Evolutionary conservation across 1,284 basidiomycete species (phyloP).

Genomic region (Apiotrichum montevideense): DNA sequence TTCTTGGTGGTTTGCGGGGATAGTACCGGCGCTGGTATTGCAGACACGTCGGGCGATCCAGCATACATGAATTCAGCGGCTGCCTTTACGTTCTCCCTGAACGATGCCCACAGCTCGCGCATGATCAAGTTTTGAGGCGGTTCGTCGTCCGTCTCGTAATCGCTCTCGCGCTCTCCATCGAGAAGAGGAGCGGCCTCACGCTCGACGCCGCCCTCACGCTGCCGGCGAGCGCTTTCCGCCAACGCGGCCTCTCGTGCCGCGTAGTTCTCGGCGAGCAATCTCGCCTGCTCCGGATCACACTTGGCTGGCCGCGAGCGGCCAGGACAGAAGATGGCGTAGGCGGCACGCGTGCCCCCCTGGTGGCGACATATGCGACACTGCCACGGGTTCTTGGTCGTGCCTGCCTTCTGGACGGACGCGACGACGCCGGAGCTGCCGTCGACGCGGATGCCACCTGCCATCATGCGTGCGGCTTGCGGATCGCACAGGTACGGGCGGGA

Average conservation of each 20-base stretch:
- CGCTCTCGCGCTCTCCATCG: not conserved
- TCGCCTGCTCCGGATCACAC: not conserved
- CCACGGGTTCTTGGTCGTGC: not conserved
- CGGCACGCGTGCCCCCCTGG: conserved; percentile 1
- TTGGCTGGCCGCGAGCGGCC: conserved; percentile 1
- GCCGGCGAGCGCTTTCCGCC: not conserved
- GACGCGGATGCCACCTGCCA: not conserved
- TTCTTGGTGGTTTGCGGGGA: too few relatives aligned
- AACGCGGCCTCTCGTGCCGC: not conserved
- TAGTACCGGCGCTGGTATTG: too few relatives aligned
- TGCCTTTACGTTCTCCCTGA: not conserved
- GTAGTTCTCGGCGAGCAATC: not conserved
- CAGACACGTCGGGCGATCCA: too few relatives aligned
- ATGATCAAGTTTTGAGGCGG: not conserved
- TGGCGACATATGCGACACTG: not conserved
- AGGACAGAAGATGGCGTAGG: conserved; percentile 3
- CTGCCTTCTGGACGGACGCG: not conserved
- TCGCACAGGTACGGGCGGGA: not conserved
- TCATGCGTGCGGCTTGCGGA: not conserved
- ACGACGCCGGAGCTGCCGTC: not conserved
- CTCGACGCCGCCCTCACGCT: not conserved
- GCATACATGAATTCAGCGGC: too few relatives aligned
- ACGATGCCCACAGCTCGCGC: not conserved
- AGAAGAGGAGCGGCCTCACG: too few relatives aligned
- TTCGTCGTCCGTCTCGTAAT: not conserved